phyloP scores from a whole-genome alignment of 2,329 filamentous ascomycete species.

The Ceratocystiopsis brevicomis region DNA sequence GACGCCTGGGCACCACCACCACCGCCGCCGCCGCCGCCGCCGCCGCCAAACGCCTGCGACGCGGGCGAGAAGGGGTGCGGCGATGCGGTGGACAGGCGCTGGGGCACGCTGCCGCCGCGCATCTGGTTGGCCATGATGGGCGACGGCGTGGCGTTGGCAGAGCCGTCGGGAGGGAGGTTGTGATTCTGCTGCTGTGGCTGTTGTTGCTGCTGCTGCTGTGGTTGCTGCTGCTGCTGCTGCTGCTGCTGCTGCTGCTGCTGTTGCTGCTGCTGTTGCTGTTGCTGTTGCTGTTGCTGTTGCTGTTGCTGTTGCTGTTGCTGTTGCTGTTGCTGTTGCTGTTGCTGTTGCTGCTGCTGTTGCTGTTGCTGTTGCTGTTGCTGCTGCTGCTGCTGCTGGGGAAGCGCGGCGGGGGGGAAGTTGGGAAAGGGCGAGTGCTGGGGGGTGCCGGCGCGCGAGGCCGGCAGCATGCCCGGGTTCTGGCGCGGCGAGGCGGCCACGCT shows the following conservation, averaged over 20 bases:
- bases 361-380: slow-evolving; percentile 25
- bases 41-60: slow-evolving; percentile 43
- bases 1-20: slow-evolving; percentile 39
- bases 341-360: slow-evolving; percentile 27
- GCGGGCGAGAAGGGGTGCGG: slow-evolving; percentile 78
- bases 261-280: slow-evolving; percentile 20
- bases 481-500: slow-evolving; percentile 67
- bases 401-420: slow-evolving; percentile 47
- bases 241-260: slow-evolving; percentile 22
- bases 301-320: slow-evolving; percentile 24
- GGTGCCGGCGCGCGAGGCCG: slow-evolving; percentile 78
- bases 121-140: slow-evolving; percentile 77
- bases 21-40: too few species aligned
- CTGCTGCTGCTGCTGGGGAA: slow-evolving; percentile 36
- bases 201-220: slow-evolving; percentile 18
- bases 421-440: slow-evolving; percentile 61
- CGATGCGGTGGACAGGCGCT: slow-evolving; percentile 76
- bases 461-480: slow-evolving; percentile 53
- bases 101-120: slow-evolving; percentile 49
- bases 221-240: slow-evolving; percentile 26
- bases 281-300: slow-evolving; percentile 34
- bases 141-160: slow-evolving; percentile 73
- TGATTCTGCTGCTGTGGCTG: slow-evolving; percentile 53
- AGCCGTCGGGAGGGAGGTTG: slow-evolving; percentile 53
- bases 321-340: slow-evolving; percentile 44